These are phyloP conservation scores for Populus pruinosa DNA, from an alignment of 345 rosid genomes.

Conservation along the genomic window DNA sequence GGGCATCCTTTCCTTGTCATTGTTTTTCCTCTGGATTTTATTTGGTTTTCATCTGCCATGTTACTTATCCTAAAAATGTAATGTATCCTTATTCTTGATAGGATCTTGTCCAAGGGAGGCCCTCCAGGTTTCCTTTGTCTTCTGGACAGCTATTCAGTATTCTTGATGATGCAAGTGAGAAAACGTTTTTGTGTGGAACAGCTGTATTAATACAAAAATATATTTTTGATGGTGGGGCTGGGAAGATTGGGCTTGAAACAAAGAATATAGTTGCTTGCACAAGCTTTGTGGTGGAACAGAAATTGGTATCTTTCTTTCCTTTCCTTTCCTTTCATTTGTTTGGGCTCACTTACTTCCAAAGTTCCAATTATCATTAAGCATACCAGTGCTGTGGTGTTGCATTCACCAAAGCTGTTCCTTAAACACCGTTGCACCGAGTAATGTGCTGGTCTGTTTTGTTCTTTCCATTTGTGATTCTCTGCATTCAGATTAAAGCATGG, in stretches of 20 bases:
- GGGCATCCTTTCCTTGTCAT: slow-evolving; percentile 7
- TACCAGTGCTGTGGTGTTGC: background rate
- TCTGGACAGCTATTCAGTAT: slow-evolving; percentile 71
- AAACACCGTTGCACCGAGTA: background rate
- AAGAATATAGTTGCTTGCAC: slow-evolving; percentile 80
- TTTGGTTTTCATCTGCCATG: background rate
- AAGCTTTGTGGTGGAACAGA: slow-evolving; percentile 85
- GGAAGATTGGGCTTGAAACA: slow-evolving; percentile 72
- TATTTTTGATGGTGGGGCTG: slow-evolving; percentile 84
- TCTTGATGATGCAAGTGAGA: slow-evolving; percentile 98
- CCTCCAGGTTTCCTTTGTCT: slow-evolving; percentile 65
- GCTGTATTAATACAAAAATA: slow-evolving; percentile 76
- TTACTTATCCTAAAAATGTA: background rate
- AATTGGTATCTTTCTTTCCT: slow-evolving; percentile 49
- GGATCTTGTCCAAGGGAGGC: slow-evolving; percentile 77
- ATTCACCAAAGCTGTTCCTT: background rate
- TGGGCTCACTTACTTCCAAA: background rate
- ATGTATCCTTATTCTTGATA: slow-evolving; percentile 29
- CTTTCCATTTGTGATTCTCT: slow-evolving; percentile 12
- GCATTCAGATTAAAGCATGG: slow-evolving; percentile 74
- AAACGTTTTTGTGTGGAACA: slow-evolving; percentile 66
- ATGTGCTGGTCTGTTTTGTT: background rate
- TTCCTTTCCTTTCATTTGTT: slow-evolving; percentile 4
- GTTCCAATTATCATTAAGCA: background rate
- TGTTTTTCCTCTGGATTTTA: slow-evolving; percentile 3